Evolutionary conservation across 257 asterid genomes (phyloP), one percentile per base, ranked within the genome.

Genomic region (Schizonepeta tenuifolia): DNA sequence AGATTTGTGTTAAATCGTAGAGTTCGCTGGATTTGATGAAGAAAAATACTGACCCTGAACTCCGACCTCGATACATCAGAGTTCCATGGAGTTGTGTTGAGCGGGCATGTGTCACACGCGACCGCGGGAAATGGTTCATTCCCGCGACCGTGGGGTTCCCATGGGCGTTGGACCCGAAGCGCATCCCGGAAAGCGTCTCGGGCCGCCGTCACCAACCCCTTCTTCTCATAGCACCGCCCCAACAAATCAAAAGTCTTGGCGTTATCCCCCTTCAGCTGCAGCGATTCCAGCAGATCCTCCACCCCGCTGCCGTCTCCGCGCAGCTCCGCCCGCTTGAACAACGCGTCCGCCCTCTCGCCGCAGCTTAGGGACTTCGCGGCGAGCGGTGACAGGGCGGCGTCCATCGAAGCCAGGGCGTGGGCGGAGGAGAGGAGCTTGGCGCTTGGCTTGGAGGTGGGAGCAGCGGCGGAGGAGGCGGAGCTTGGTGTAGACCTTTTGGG

Each of bases 311-410:
- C 92, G 56, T 31, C 36, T 14, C 79, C 69, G 58, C 77, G 85
- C 85, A 87, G 64, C 87, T 79, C 90, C 4, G 95, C 97, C 56
- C 96, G 61, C 83, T 89, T 91, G 67, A 64, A 81, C 78, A 89
- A 73, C 20, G 95, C 92, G 7, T 89, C 94, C 17, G 83, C 84
- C 56, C 78, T 83, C 88, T 90, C 97, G 6, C 24, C 74, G 38
- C 57, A 86, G 70, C 79, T 67, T 71, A 89, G 76, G n/a, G 88
- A 81, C 79, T 70, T 73, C 67, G 21, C 79, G 28, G 86, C 77
- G 24, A 72, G 74, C 60, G 90, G 92, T 24, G 90, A 81, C 46
- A 91, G 87, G 44, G 97, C 96, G 18, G 60, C 75, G 58, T 89
- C 95, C 9, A 91, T 85, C 63, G 96, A 78, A 28, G 84, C 95